These are phyloP conservation scores for Sporothrix protearum DNA, from an alignment of 2,329 filamentous ascomycete species.

Conservation along the genomic window DNA sequence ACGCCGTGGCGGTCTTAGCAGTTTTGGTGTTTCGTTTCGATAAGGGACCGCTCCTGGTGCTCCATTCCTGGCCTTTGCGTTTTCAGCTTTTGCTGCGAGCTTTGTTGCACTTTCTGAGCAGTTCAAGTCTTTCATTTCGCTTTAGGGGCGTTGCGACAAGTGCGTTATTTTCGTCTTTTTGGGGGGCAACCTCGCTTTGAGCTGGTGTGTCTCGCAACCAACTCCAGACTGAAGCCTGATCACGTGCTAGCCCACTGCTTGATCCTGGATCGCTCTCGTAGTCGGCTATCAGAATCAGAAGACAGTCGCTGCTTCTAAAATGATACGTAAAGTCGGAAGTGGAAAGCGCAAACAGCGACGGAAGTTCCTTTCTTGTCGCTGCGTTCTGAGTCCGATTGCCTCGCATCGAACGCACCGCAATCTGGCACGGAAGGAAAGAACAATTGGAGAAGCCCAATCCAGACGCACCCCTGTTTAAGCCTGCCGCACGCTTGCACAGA, in stretches of 20 bases:
- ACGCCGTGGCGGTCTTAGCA: neutral
- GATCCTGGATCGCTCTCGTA: neutral
- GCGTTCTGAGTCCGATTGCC: constrained; percentile 3
- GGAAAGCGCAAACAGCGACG: neutral
- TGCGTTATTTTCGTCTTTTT: neutral
- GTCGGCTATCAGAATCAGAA: neutral
- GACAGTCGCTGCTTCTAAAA: neutral
- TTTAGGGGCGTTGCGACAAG: neutral
- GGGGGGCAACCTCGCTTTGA: neutral
- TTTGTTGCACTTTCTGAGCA: neutral
- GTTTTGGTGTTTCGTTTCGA: constrained; percentile 23
- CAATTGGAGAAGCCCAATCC: constrained; percentile 20
- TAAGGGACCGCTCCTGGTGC: constrained; percentile 7
- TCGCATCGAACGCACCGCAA: constrained; percentile 14
- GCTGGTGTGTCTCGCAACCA: neutral
- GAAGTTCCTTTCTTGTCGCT: neutral
- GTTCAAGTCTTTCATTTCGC: neutral
- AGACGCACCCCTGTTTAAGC: constrained; percentile 26
- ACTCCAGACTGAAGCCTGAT: neutral
- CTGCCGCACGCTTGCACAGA: constrained; percentile 31
- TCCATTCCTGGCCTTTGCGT: constrained; percentile 11
- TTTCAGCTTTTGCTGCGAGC: neutral
- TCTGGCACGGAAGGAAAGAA: constrained; percentile 21
- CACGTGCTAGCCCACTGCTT: neutral
- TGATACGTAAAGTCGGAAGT: neutral